Evolutionary conservation across 2,329 filamentous ascomycete species (phyloP).

Genomic region (Ophiocordyceps camponoti-saundersi): DNA sequence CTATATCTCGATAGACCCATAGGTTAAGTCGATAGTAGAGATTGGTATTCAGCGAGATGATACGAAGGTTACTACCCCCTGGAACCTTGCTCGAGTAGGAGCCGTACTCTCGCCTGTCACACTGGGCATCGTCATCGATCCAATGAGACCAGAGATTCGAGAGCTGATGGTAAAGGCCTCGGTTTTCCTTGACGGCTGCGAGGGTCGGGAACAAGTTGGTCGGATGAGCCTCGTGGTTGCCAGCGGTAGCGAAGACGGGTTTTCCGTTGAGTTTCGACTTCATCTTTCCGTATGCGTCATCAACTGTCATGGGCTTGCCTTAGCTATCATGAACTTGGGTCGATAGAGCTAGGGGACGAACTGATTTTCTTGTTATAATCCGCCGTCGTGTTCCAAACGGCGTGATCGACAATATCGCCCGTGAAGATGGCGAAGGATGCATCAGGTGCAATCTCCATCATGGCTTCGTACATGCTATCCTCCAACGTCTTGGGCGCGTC

Average conservation of each 20-base stretch:
- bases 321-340: background rate
- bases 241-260: slow-evolving; percentile 32
- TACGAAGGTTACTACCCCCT: slow-evolving; percentile 27
- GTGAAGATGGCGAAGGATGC: slow-evolving; percentile 40
- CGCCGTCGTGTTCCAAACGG: slow-evolving; percentile 26
- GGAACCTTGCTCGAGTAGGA: slow-evolving; percentile 29
- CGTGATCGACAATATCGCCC: slow-evolving; percentile 39
- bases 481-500: slow-evolving; percentile 33
- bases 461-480: slow-evolving; percentile 35
- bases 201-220: slow-evolving; percentile 29
- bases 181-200: slow-evolving; percentile 18
- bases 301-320: slow-evolving; percentile 18
- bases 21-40: slow-evolving; percentile 40
- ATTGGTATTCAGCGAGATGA: slow-evolving; percentile 43
- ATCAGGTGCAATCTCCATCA: slow-evolving; percentile 25
- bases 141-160: slow-evolving; percentile 27
- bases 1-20: slow-evolving; percentile 28
- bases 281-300: slow-evolving; percentile 29
- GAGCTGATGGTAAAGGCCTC: slow-evolving; percentile 35
- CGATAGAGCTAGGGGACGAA: slow-evolving; percentile 3
- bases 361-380: slow-evolving; percentile 14
- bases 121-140: slow-evolving; percentile 18
- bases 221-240: slow-evolving; percentile 39
- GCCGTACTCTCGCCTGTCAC: slow-evolving; percentile 21
- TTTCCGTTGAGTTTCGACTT: slow-evolving; percentile 14